Base-by-base conservation (phyloP, 2,329 filamentous ascomycete species). In the Alternaria novae-zelandiae region DNA sequence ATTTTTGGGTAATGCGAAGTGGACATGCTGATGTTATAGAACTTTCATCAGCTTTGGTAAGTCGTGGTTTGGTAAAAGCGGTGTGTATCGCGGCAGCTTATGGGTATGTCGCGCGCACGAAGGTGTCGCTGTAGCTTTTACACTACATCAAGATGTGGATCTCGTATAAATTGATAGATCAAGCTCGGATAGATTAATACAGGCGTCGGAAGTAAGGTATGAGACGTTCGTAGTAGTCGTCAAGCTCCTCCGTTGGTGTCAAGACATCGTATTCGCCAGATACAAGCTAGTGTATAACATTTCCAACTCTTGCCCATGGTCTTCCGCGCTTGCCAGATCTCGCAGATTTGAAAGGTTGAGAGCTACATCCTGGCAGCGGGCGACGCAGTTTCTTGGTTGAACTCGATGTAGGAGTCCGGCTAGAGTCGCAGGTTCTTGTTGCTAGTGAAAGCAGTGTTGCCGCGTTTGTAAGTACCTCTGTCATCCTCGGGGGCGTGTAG, bases 161-260 rank as follows among this genome's bases (percentile, higher is more conserved):
- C 13, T 47, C 5, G 45, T 11, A 11, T 13, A 47, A 3, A n/a
- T 5, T 15, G 15, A 26, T 15, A 5, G 6, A 47, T 5, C 13
- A 5, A 0, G 23, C 13, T 25, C 21, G 4, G 8, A 15, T 50
- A 3, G 8, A 11, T 9, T 23, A 0, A n/a, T 8, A 20, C 3
- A 41, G 3, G 36, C 36, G n/a, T 41, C 9, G 8, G 9, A 25
- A n/a, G 28, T 12, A 9, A 23, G 36, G n/a, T 4, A 21, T 53
- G 20, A n/a, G 1, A 5, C 0, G 20, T 10, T 41, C 8, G 20
- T 36, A 23, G 12, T 32, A 7, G 28, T 32, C 21, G 17, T 15
- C 0, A 21, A 23, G 25, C 5, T 17, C 30, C 11, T 9, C 10
- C 3, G 8, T 23, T 15, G 12, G 12, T 51, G 17, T 20, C 5